A percentile compares a stretch with the other conserved stretches of the same genome.
phyloP scores from a whole-genome alignment of 306 rosid genomes.

The Pueraria montana region DNA sequence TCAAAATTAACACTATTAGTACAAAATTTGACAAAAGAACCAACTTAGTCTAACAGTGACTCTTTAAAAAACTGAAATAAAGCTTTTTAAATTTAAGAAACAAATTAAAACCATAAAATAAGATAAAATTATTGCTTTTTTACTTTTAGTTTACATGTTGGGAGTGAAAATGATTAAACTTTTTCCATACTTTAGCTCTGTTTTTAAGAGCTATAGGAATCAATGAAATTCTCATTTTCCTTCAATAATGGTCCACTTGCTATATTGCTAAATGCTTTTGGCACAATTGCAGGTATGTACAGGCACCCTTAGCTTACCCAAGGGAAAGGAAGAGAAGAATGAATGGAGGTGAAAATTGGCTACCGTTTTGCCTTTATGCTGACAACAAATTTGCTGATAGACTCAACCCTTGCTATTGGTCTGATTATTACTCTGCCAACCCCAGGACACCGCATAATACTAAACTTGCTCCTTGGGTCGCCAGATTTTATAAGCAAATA shows the following conservation, averaged over 20 bases:
- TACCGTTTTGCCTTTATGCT: slow-evolving; percentile 81
- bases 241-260: background rate
- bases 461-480: slow-evolving; percentile 93
- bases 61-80: too few relatives aligned
- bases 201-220: background rate
- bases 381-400: slow-evolving; percentile 63
- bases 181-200: background rate
- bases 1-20: too few relatives aligned
- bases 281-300: slow-evolving; percentile 72
- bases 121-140: background rate
- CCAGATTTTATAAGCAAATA: slow-evolving; percentile 69
- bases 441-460: slow-evolving; percentile 75
- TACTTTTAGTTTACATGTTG: background rate
- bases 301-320: slow-evolving; percentile 93
- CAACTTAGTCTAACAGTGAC: too few relatives aligned
- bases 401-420: slow-evolving; percentile 81
- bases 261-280: slow-evolving; percentile 23
- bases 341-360: slow-evolving; percentile 93
- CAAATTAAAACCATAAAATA: too few relatives aligned
- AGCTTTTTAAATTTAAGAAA: too few relatives aligned
- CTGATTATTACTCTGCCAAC: slow-evolving; percentile 75
- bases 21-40: too few relatives aligned
- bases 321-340: slow-evolving; percentile 87
- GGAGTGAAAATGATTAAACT: background rate
- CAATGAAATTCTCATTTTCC: slow-evolving; percentile 8